These are phyloP conservation scores for Halophytophthora polymorphica DNA, from an alignment of 352 stramenopile genomes.

Conservation along the genomic window DNA sequence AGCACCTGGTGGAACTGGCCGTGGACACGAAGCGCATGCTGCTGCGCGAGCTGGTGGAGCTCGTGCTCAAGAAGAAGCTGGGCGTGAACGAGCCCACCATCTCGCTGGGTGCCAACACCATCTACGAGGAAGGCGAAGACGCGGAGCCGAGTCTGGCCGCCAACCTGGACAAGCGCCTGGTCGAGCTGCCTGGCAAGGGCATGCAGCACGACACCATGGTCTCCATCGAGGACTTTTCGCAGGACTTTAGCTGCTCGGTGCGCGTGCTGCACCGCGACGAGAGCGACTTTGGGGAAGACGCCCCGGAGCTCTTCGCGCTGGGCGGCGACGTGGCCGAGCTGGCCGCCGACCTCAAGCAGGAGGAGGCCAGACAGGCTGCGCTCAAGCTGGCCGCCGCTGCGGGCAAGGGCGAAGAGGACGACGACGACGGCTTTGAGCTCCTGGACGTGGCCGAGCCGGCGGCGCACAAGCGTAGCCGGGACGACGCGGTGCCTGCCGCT, in stretches of 20 bases:
- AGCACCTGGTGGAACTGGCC: constrained; percentile 88
- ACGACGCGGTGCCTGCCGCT: background rate
- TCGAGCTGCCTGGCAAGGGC: constrained; percentile 89
- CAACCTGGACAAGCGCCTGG: constrained; percentile 89
- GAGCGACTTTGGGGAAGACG: constrained; percentile 61
- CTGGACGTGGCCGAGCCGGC: constrained; percentile 8
- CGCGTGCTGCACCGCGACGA: constrained; percentile 70
- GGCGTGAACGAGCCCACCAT: constrained; percentile 89
- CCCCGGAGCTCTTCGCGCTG: constrained; percentile 71
- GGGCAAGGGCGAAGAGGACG: constrained; percentile 21
- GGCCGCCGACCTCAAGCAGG: constrained; percentile 36
- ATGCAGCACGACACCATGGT: constrained; percentile 91
- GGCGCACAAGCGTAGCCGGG: constrained; percentile 26
- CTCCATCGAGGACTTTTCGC: constrained; percentile 94
- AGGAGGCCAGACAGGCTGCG: constrained; percentile 33
- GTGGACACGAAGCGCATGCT: constrained; percentile 89
- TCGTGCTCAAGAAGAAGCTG: constrained; percentile 85
- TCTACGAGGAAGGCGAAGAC: constrained; percentile 96
- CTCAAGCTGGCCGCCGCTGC: constrained; percentile 16
- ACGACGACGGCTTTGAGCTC: constrained; percentile 30
- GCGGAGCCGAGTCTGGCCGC: constrained; percentile 70
- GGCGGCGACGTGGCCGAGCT: constrained; percentile 65
- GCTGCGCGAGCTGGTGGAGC: constrained; percentile 71
- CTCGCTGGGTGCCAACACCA: constrained; percentile 79
- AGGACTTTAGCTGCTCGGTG: constrained; percentile 90